Percentiles rank a stretch among this genome's conserved stretches.
Conservation (phyloP, 148 eudicot genomes). For the Pharnaceum exiguum region DNA sequence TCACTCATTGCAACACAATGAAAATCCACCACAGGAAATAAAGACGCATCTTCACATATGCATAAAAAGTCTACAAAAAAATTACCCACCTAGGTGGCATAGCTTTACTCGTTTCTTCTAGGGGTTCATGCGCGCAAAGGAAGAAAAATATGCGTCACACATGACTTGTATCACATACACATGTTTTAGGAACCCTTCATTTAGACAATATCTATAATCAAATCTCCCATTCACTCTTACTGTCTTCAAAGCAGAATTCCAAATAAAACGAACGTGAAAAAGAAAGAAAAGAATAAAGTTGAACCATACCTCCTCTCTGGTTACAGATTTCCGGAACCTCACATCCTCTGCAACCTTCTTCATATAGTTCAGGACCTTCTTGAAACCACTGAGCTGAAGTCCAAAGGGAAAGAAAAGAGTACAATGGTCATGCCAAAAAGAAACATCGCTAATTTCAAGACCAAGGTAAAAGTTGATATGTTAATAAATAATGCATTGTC, state of each 20-base stretch:
- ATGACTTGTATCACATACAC: too few relatives aligned
- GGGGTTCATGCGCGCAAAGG: too few relatives aligned
- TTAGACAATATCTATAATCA: too few relatives aligned
- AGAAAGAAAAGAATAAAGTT: constrained; percentile 1
- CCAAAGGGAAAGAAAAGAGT: constrained; percentile 7
- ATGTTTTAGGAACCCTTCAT: too few relatives aligned
- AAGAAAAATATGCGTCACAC: too few relatives aligned
- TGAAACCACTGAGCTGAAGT: constrained; percentile 93
- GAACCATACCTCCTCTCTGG: constrained; percentile 85
- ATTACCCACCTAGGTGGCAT: too few relatives aligned
- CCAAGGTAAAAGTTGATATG: not conserved
- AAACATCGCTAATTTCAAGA: not conserved
- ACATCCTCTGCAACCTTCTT: constrained; percentile 83
- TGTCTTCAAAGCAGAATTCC: not conserved
- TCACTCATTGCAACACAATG: too few relatives aligned
- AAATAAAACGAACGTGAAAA: not conserved
- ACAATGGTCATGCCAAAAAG: not conserved
- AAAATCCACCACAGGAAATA: too few relatives aligned
- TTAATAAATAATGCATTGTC: not conserved
- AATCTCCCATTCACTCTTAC: not conserved
- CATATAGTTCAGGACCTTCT: constrained; percentile 90
- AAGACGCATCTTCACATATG: too few relatives aligned
- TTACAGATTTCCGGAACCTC: constrained; percentile 71
- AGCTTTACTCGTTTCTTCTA: too few relatives aligned
- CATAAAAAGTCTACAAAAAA: too few relatives aligned